Evolutionary conservation across 2,329 filamentous ascomycete genomes (phyloP), one percentile per base, ranked within the genome.

Genomic region (Apiospora saccharicola): DNA sequence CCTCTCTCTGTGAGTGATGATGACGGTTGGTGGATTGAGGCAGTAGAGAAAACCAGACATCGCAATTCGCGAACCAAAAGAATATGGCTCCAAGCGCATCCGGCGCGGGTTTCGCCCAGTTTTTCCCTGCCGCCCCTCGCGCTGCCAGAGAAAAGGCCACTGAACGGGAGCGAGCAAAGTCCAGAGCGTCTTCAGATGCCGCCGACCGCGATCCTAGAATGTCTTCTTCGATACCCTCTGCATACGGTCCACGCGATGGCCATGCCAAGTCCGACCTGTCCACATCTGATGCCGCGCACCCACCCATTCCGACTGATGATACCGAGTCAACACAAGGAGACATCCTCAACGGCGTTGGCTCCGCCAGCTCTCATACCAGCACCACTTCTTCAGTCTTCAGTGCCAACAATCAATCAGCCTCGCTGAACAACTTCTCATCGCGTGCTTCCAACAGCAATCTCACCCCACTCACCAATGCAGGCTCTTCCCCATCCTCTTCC

Each of bases 101-200:
- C 90, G 93, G 93, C 87, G 92, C 92, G 86, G 91, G 92, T 85
- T 95, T 95, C 88, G 93, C 92, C 85, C 91, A 95, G 85, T 96
- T 94, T 88, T 95, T 95, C 84, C 93, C 93, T 77, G 90, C 92
- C 81, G 93, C 93, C 80, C 93, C 93, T 77, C 89, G 90, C 78
- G 90, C 90, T 72, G 86, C 87, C 72, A 86, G 86, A 82, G 87
- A 89, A 80, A 86, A 86, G 78, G 87, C 88, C 75, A 87, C 87
- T 80, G 89, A 91, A 81, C 86, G 90, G 80, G 89, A 90, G 80
- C 91, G 87, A 82, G 86, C 88, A 85, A 90, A 85, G 82, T 82
- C 83, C 73, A 85, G 84, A 76, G 83, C 76, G 64, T 71, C 76
- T 71, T 77, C 76, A 73, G 77, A 78, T 57, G 69, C 73, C 71